Evolutionary conservation across 805 yeast genomes (phyloP), one percentile per base, ranked within the genome.

Genomic region (Saturnispora diversa): DNA sequence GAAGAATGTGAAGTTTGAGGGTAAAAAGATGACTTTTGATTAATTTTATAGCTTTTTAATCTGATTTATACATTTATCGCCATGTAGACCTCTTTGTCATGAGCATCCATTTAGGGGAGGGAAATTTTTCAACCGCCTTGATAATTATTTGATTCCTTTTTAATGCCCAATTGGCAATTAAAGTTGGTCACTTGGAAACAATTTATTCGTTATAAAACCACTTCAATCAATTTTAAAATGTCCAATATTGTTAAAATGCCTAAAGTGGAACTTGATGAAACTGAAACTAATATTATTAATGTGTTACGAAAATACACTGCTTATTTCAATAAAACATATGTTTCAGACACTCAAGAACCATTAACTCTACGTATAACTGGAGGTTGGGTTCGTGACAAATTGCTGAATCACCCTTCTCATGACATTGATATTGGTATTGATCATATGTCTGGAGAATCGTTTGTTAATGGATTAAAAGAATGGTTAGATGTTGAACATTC

Each of bases 341-440:
- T 38, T 3, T 22, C 30, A 7, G 21, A 28, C 11, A 41, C 50
- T 35, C 27, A 21, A n/a, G 11, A 27, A 13, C 56, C 57, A 4
- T 37, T 59, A n/a, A 47, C 48, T 3, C 66, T 84, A 11, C 60
- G 98, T 45, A 84, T 92, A 49, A 88, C 97, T 0, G 98, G 98
- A 26, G 98, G 98, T 0, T 90, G 98, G 98, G 98, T 92, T 2
- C 72, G 98, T 51, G 98, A 92, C 59, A 92, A 92, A 62, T 65
- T 92, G 22, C 65, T 92, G 23, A 94, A 95, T 0, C 69, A 71
- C 35, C 76, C 75, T 17, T 79, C 90, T 31, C 78, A 90, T 54
- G 99, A 92, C 58, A 67, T 92, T 23, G 99, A 92, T 53, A 84
- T 92, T 35, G 97, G 97, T 6, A 76, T 92, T 35, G 87, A 92